These are phyloP conservation scores for Talaromyces sp. DNA, from an alignment of 2,329 filamentous ascomycete genomes.

Conservation along the genomic window DNA sequence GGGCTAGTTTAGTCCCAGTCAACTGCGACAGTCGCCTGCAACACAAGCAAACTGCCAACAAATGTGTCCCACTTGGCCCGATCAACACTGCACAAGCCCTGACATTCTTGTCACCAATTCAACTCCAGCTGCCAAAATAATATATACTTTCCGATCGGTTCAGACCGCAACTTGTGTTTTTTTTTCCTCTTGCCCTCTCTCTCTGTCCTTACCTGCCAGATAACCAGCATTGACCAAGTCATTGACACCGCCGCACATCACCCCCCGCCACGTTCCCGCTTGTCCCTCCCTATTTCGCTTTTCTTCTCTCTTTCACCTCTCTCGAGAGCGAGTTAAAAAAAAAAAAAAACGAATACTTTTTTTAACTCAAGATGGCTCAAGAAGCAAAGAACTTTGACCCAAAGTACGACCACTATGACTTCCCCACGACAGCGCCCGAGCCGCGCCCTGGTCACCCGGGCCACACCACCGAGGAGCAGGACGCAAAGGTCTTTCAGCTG, in stretches of 20 bases:
- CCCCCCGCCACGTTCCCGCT: not conserved
- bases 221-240: not conserved
- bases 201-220: not conserved
- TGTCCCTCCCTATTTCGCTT: not conserved
- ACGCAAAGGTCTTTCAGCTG: conserved; percentile 84
- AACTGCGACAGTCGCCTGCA: not conserved
- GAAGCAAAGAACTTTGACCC: conserved; percentile 54
- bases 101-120: not conserved
- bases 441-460: conserved; percentile 76
- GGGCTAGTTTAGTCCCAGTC: not conserved
- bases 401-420: conserved; percentile 97
- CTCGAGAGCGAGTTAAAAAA: no score
- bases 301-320: not conserved
- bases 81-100: not conserved
- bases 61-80: not conserved
- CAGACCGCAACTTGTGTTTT: not conserved
- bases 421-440: conserved; percentile 70
- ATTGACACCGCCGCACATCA: not conserved
- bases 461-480: conserved; percentile 78
- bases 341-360: not conserved
- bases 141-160: not conserved
- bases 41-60: not conserved
- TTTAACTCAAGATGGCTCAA: conserved; percentile 6
- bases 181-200: not conserved
- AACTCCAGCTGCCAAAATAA: not conserved